A percentile compares a stretch with the other conserved stretches of the same genome.
Evolutionary conservation across 2,329 filamentous ascomycete genomes (phyloP).

Genomic region (Penicillium freii): DNA sequence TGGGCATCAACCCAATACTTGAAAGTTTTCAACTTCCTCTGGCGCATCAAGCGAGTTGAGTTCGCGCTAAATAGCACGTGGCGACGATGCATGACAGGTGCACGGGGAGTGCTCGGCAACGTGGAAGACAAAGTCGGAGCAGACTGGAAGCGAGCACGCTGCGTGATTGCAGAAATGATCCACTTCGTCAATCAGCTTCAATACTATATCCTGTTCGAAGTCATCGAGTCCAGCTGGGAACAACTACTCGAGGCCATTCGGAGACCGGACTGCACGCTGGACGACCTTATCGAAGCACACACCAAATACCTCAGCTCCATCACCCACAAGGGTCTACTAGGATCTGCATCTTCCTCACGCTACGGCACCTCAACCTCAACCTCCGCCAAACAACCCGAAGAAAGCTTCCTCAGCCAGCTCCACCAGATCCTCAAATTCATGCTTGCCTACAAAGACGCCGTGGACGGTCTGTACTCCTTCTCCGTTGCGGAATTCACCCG

Average conservation of each 20-base stretch:
- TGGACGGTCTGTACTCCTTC: slow-evolving; percentile 92
- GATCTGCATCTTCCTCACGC: slow-evolving; percentile 52
- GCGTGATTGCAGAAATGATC: slow-evolving; percentile 93
- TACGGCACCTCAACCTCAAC: slow-evolving; percentile 26
- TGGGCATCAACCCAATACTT: slow-evolving; percentile 96
- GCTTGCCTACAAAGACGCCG: slow-evolving; percentile 87
- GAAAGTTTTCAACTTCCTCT: slow-evolving; percentile 98
- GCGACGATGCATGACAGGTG: slow-evolving; percentile 93
- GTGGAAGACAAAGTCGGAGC: slow-evolving; percentile 69
- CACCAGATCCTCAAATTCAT: slow-evolving; percentile 91
- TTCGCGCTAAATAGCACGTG: slow-evolving; percentile 89
- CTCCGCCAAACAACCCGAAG: slow-evolving; percentile 55
- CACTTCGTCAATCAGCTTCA: slow-evolving; percentile 97
- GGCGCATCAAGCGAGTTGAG: slow-evolving; percentile 96
- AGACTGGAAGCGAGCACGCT: slow-evolving; percentile 88
- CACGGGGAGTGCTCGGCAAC: slow-evolving; percentile 81
- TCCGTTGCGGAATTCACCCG: slow-evolving; percentile 90
- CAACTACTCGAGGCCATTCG: slow-evolving; percentile 79
- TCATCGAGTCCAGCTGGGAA: slow-evolving; percentile 95
- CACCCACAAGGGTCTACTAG: slow-evolving; percentile 91
- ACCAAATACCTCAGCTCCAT: slow-evolving; percentile 88
- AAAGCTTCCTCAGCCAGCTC: slow-evolving; percentile 84
- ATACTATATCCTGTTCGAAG: slow-evolving; percentile 98
- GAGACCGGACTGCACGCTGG: slow-evolving; percentile 84
- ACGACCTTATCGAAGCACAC: slow-evolving; percentile 92